Evolutionary conservation across 768 basidiomycete species (phyloP), one percentile per base, ranked within the genome.

Genomic region (Tylopilus sp.): DNA sequence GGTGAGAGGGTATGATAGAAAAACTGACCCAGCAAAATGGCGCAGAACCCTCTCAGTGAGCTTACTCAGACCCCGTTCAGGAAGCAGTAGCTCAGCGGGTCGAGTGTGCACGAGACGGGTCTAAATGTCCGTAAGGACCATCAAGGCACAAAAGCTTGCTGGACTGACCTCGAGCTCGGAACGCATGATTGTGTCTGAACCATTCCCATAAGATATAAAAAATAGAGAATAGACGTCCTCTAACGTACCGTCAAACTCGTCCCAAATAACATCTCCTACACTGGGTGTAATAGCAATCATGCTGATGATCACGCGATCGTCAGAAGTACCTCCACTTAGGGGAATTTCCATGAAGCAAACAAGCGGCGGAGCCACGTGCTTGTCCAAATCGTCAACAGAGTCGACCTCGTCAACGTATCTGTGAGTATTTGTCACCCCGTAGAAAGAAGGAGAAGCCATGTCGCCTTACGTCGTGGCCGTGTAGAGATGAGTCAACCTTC

Each of bases 201-300:
- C 38, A 6, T 53, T 57, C 17, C 42, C 49, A 47, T 57, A 44
- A 42, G 39, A 48, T 17, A 5, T n/a, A 41, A 43, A 33, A 25
- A 48, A n/a, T n/a, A n/a, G 54, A 51, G 50, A 11, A 40, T 12
- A 15, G n/a, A 40, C 26, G 31, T 5, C 31, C 13, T 31, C 18
- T 12, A 26, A 45, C 62, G 47, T 60, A 86, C 90, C 93, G 47
- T 88, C 77, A 62, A 95, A 95, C 49, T 90, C 82, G 61, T 99
- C 95, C 83, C 91, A 98, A 3, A 92, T 72, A 3, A 99, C 87
- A 57, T 97, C 95, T 1, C 95, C 95, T 0, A 93, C 97, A 42
- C 84, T 84, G 1, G 94, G 91, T 50, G 83, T 82, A 15, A 97
- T 83, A 15, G 82, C 80, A 30, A 98, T 76, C 69, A 98, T 74